Evolutionary conservation across 2,329 filamentous ascomycete genomes (phyloP).

Genomic region (Grosmannia clavigera): DNA sequence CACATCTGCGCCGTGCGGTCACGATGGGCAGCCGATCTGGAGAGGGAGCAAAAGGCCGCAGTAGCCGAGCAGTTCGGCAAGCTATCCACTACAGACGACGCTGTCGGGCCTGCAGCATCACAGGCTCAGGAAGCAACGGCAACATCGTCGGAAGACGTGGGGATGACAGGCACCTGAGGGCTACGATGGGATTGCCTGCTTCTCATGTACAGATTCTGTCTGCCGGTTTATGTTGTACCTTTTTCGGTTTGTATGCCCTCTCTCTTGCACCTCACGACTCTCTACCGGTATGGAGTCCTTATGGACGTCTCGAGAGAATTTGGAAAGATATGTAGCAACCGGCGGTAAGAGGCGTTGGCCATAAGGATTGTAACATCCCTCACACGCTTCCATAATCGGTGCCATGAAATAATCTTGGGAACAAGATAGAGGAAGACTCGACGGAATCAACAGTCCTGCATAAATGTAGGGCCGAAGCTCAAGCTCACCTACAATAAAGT

Average conservation of each 20-base stretch:
- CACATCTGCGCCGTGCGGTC: slow-evolving; percentile 14
- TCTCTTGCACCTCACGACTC: background rate
- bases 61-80: slow-evolving; percentile 10
- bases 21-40: slow-evolving; percentile 12
- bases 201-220: background rate
- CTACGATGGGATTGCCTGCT: background rate
- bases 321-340: slow-evolving; percentile 46
- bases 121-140: background rate
- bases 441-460: slow-evolving; percentile 30
- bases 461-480: slow-evolving; percentile 28
- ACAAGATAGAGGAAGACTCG: slow-evolving; percentile 64
- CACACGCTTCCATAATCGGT: slow-evolving; percentile 62
- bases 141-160: background rate
- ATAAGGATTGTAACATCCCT: slow-evolving; percentile 43
- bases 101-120: background rate
- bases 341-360: slow-evolving; percentile 60
- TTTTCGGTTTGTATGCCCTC: background rate
- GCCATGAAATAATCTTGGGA: slow-evolving; percentile 46
- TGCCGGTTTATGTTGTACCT: background rate
- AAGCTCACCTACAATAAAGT: slow-evolving; percentile 63
- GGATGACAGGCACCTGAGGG: background rate
- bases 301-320: background rate
- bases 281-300: background rate
- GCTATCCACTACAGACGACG: slow-evolving; percentile 3
- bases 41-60: slow-evolving; percentile 14